Percentiles rank a stretch among this genome's conserved stretches.
Evolutionary conservation across 2,329 filamentous ascomycete genomes (phyloP).

Genomic region (Tolypocladium amazonense): DNA sequence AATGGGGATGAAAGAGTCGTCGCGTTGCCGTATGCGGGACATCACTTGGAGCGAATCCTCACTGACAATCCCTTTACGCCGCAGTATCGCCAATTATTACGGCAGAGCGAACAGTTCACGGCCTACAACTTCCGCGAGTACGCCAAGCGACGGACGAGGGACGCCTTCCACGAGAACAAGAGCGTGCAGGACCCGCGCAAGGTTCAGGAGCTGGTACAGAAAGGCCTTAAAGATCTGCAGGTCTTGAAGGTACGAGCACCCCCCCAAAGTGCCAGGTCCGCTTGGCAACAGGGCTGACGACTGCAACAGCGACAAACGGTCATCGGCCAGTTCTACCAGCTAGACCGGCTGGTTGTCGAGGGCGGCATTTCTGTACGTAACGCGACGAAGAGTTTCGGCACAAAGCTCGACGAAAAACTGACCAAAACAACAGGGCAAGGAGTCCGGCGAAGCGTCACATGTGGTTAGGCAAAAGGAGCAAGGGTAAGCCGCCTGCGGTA

Average conservation of each 20-base stretch:
- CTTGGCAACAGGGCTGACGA: constrained; percentile 7
- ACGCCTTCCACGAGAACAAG: constrained; percentile 79
- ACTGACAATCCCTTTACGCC: background rate
- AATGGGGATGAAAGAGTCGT: background rate
- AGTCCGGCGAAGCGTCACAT: constrained; percentile 53
- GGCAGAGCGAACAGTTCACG: constrained; percentile 77
- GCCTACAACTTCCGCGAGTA: constrained; percentile 98
- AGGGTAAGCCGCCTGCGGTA: constrained; percentile 43
- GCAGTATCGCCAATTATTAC: constrained; percentile 85
- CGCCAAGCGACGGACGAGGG: constrained; percentile 77
- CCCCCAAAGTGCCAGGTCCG: no score
- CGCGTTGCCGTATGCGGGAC: background rate
- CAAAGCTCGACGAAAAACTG: background rate
- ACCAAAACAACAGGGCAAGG: constrained; percentile 46
- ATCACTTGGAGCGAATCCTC: background rate
- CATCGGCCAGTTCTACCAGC: constrained; percentile 88
- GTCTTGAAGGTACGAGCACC: constrained; percentile 66
- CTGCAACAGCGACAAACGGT: constrained; percentile 76
- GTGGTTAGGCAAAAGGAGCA: constrained; percentile 70
- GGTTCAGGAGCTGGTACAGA: constrained; percentile 83
- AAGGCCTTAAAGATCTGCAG: constrained; percentile 77
- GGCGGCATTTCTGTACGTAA: constrained; percentile 60
- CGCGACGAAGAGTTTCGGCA: background rate
- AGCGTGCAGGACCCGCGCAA: constrained; percentile 60
- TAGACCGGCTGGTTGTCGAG: constrained; percentile 87